These are phyloP conservation scores for Coix lacrymajobi DNA, from an alignment of 176 grass and related monocot species.

Conservation along the genomic window DNA sequence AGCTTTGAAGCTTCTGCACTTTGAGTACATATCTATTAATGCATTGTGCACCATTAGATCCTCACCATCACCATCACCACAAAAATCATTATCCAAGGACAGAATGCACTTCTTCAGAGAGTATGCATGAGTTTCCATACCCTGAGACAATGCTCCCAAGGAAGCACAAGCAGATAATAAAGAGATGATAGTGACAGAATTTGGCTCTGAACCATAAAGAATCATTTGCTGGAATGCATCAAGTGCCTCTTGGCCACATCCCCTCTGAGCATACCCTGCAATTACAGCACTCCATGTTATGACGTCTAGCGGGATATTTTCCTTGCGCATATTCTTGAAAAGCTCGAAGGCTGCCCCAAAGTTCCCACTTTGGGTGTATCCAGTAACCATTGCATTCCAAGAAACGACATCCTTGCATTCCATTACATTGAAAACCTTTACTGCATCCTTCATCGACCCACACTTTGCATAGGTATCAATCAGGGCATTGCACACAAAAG, in stretches of 20 bases:
- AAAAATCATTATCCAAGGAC: constrained; percentile 28
- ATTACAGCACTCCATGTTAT: constrained; percentile 82
- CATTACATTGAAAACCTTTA: constrained; percentile 67
- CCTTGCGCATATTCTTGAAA: constrained; percentile 63
- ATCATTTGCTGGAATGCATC: constrained; percentile 64
- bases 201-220: constrained; percentile 53
- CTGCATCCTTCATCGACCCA: constrained; percentile 53
- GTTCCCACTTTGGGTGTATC: constrained; percentile 70
- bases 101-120: constrained; percentile 65
- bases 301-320: constrained; percentile 58
- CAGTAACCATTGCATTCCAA: constrained; percentile 76
- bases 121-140: constrained; percentile 81
- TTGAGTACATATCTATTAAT: constrained; percentile 94
- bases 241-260: constrained; percentile 55
- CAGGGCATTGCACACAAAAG: constrained; percentile 74
- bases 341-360: constrained; percentile 63
- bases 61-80: constrained; percentile 31
- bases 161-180: constrained; percentile 77
- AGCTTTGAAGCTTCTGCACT: constrained; percentile 57
- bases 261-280: constrained; percentile 78
- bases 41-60: constrained; percentile 78
- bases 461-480: constrained; percentile 79
- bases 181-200: constrained; percentile 76
- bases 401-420: constrained; percentile 66
- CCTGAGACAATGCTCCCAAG: constrained; percentile 61